Evolutionary conservation across 495 filamentous ascomycete genomes (phyloP).

Genomic region (Letharia columbiana): DNA sequence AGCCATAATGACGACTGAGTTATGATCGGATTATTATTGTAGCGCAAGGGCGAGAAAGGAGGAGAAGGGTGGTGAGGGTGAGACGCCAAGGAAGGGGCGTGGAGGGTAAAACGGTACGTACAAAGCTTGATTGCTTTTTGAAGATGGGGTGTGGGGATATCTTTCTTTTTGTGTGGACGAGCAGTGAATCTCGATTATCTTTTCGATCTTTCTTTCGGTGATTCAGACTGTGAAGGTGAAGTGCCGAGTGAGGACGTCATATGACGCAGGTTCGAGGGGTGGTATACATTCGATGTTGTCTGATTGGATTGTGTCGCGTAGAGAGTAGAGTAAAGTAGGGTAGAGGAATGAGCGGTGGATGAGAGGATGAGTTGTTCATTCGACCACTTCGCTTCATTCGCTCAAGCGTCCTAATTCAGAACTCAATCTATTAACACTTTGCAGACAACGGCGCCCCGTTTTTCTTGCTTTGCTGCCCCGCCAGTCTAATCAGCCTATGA

Average conservation of each 20-base stretch:
- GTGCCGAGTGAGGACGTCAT: not conserved
- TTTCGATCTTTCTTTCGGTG: not conserved
- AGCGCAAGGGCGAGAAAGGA: not conserved
- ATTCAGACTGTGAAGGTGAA: not conserved
- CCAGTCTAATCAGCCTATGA: too few species aligned
- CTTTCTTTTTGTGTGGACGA: not conserved
- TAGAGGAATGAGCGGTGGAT: not conserved
- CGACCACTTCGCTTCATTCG: not conserved
- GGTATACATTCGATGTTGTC: not conserved
- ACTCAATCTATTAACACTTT: too few species aligned
- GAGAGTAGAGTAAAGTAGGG: too few species aligned
- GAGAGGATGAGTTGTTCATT: not conserved
- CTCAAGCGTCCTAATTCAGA: not conserved
- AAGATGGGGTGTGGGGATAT: not conserved
- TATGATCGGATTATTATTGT: not conserved
- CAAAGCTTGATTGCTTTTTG: constrained; percentile 15
- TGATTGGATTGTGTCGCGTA: not conserved
- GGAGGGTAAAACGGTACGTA: constrained; percentile 3
- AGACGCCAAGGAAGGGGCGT: constrained; percentile 1
- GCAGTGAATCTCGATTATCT: not conserved
- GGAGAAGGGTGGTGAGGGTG: not conserved
- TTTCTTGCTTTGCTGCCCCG: too few species aligned
- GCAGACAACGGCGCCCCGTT: too few species aligned
- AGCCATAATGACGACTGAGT: not conserved
- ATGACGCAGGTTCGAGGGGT: not conserved